Base-by-base conservation (phyloP, 108 stramenopile species). In the Cyclotella atomus region DNA sequence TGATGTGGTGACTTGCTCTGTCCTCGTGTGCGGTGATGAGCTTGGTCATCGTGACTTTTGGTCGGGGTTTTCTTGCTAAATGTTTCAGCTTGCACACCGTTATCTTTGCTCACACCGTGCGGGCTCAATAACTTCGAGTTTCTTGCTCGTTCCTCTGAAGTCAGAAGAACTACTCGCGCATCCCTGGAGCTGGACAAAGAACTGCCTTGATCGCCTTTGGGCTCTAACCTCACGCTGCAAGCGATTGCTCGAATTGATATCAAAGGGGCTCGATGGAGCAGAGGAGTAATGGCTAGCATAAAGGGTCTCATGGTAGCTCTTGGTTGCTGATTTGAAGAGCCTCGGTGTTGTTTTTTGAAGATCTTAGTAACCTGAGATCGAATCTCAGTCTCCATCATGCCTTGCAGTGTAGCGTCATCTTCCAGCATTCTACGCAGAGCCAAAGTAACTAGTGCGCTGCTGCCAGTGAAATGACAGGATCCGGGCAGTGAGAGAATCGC, bases 361-460 rank as follows among this genome's bases (percentile, higher is more conserved):
- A 96, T 68, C 44, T 85, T 88, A 1, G 88, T 44, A 17, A 93
- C 72, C 17, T 69, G 72, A 45, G 79, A 66, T 19, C 95, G 73
- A 34, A 97, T 95, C 71, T 97, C 95, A 36, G 89, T 88, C 65
- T 97, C 95, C 97, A 97, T 97, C 41, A 89, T 79, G 0, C 84
- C 63, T 72, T 92, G 92, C 33, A 97, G 83, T 16, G 92, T 95
- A 15, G 65, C 45, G 24, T 92, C 92, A 73, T 97, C 97, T 71
- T 96, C 95, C 1, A 96, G 77, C 49, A 97, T 73, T 23, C 95
- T 91, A 36, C 97, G 89, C 23, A 96, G 74, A 9, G 94, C 67
- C 28, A 88, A 29, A 8, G 89, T 88, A 6, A 92, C 77, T 14
- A 95, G 71, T 7, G 82, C 83, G 33, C 83, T 70, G 54, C 87